phyloP scores from a whole-genome alignment of 257 asterid species.

The Salvia hispanica region DNA sequence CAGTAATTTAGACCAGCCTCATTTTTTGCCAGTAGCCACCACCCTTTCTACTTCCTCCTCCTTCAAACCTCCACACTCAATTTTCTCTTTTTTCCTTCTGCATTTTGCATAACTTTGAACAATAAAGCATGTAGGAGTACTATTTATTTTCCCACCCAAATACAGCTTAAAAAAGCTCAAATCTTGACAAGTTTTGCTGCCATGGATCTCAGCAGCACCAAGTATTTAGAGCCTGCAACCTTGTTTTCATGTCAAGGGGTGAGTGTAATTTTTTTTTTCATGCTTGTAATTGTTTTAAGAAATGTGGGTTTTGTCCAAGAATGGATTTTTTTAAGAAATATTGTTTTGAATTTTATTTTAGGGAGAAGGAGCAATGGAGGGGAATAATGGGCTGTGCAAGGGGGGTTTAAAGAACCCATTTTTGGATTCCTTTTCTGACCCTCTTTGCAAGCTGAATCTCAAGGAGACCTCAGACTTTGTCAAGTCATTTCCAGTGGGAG shows the following conservation, averaged over 20 bases:
- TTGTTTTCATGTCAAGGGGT: conserved; percentile 63
- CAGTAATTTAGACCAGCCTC: conserved; percentile 33
- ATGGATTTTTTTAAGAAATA: too few relatives aligned
- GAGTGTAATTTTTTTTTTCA: not conserved
- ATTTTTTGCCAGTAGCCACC: conserved; percentile 31
- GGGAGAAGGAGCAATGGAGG: conserved; percentile 61
- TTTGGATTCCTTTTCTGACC: conserved; percentile 59
- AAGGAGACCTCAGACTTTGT: conserved; percentile 87
- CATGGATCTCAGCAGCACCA: conserved; percentile 64
- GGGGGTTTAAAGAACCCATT: conserved; percentile 54
- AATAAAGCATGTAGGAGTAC: conserved; percentile 1
- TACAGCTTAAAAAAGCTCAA: not conserved
- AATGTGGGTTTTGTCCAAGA: conserved; percentile 4
- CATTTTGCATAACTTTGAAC: conserved; percentile 9
- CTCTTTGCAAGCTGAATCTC: conserved; percentile 81
- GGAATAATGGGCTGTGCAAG: conserved; percentile 37
- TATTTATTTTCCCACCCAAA: not conserved
- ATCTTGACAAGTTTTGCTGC: conserved; percentile 11
- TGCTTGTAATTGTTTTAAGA: conserved; percentile 12
- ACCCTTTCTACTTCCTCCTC: conserved; percentile 27
- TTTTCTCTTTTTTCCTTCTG: conserved; percentile 16
- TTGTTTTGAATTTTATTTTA: conserved; percentile 30
- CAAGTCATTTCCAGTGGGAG: conserved; percentile 61
- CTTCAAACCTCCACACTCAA: conserved; percentile 31
- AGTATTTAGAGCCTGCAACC: conserved; percentile 51